These are phyloP conservation scores for Volvox africanus DNA, from an alignment of 139 green algal species.

Conservation along the genomic window DNA sequence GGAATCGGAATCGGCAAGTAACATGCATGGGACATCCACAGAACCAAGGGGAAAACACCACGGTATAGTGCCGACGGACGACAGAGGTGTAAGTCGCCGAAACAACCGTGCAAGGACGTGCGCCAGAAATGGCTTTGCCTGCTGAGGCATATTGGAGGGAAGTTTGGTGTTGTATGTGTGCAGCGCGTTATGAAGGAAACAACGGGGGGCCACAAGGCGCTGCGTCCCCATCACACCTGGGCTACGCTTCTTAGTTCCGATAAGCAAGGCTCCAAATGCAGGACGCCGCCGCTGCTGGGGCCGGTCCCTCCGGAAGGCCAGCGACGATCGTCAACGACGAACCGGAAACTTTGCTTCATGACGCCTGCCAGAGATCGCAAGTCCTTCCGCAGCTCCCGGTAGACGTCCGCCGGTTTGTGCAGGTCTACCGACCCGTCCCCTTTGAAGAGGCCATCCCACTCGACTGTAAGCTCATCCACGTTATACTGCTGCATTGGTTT, in stretches of 20 bases:
- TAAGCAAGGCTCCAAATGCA: slow-evolving; percentile 22
- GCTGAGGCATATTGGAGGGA: neutral
- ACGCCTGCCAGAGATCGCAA: slow-evolving; percentile 21
- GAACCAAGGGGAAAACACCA: too few relatives aligned
- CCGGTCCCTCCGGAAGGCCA: neutral
- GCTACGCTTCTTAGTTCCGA: neutral
- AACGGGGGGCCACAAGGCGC: too few relatives aligned
- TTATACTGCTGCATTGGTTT: slow-evolving; percentile 13
- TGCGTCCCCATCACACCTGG: slow-evolving; percentile 7
- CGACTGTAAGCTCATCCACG: neutral
- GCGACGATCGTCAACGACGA: slow-evolving; percentile 13
- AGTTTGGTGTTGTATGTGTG: neutral
- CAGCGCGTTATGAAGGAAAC: neutral
- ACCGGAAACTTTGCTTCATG: slow-evolving; percentile 29
- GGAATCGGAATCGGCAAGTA: too few relatives aligned
- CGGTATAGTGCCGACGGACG: too few relatives aligned
- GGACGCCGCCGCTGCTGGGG: neutral
- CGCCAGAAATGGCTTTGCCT: neutral
- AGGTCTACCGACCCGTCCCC: slow-evolving; percentile 12
- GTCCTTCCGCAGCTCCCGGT: slow-evolving; percentile 1
- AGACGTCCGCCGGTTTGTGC: slow-evolving; percentile 14
- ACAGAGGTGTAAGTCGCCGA: neutral
- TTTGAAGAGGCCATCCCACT: slow-evolving; percentile 24
- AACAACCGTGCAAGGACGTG: neutral
- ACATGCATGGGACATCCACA: too few relatives aligned